Base-by-base conservation (phyloP, 129 eudicot species). In the Saposhnikovia divaricata region DNA sequence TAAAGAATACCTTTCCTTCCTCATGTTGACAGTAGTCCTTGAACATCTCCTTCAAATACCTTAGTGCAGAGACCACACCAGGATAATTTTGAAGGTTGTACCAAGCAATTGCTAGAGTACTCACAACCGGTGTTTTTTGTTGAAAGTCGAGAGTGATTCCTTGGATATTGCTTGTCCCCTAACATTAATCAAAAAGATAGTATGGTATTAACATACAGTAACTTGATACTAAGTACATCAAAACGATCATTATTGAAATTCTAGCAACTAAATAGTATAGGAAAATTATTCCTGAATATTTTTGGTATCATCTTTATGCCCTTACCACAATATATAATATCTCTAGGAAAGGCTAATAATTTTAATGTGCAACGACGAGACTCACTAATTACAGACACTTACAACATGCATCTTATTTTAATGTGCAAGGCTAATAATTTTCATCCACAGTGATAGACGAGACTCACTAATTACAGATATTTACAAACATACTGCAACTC, bases 121-220 rank as follows among this genome's bases (percentile, higher is more conserved):
- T 80, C 4, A 1, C 40, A 12, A n/a, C 9, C 0, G 11, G 34
- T 10, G 25, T 68, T 79, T 59, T 70, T 11, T 6, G 25, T 14
- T 37, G 19, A 27, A 74, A 50, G 47, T 80, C 83, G 21, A 83
- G 71, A 28, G 65, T 80, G 74, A 83, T 80, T 5, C 85, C 80
- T 80, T 81, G 61, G 63, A 78, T 79, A 63, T 72, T 37, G 28
- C 81, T 50, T 40, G 87, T 84, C 55, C 83, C 87, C 87, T 84
- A 27, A 74, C 43, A 40, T 40, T 2, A 40, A 40, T 40, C n/a
- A n/a, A n/a, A n/a, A n/a, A n/a, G 5, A 40, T 44, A 48, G 15
- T n/a, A n/a, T n/a, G n/a, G n/a, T n/a, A n/a, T n/a, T 48, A 48
- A 48, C 19, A 48, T 48, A 40, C 37, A 2, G 37, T 34, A 34